Evolutionary conservation across 345 rosid genomes (phyloP), one percentile per base, ranked within the genome.

Genomic region (Eucalyptus melliodora): DNA sequence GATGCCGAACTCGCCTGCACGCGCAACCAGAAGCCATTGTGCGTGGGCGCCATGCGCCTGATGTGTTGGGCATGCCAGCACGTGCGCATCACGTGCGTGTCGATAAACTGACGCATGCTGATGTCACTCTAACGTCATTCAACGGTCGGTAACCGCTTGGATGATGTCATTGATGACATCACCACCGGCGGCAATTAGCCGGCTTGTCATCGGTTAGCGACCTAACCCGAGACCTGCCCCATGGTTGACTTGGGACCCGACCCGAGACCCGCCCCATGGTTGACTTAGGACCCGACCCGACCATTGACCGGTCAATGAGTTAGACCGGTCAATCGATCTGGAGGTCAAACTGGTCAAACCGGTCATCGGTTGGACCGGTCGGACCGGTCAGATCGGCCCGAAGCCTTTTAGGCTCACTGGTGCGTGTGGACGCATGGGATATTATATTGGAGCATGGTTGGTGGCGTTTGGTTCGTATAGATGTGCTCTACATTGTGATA

Each of bases 121-220:
- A 49, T 49, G 50, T 49, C 50, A 49, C 50, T 16, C 1, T 12
- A 2, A 49, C 0, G 6, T 49, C 16, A 49, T 49, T 49, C 1
- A 49, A 2, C 6, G 50, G 6, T 49, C 0, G 16, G 50, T 49
- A 49, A 49, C 16, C 1, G 2, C 50, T 49, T 49, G 2, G 50
- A 49, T 49, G 50, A 49, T 49, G 50, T 12, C 15, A 49, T 49
- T 1, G 15, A 49, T 49, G 6, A 49, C 50, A 49, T 49, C 50
- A 49, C 50, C 50, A 49, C 0, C 0, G 50, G 50, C 6, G 50
- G 1, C 16, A 49, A 49, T 49, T 49, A 49, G 50, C 15, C 50
- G 1, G 50, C 50, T 0, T 0, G 1, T 49, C 50, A 49, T 2
- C 0, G 0, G 1, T 49, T 15, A 0, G 16, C 0, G 2, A 12